Evolutionary conservation across 1,139 yeast species (phyloP).

Genomic region (Sugiyamaella grinbergsii): DNA sequence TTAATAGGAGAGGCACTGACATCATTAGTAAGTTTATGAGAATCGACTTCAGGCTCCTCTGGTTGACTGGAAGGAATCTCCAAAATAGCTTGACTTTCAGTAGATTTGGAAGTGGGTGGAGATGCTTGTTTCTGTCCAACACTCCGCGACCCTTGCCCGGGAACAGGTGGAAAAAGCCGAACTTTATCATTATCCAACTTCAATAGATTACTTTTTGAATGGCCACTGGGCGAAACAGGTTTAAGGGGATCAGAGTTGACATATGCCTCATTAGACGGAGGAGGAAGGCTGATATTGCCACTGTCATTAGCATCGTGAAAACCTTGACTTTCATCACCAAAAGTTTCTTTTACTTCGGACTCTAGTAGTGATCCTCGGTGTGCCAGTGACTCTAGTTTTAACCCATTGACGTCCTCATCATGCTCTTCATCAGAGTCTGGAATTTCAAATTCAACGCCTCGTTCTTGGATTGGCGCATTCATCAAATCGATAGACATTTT

Average conservation of each 20-base stretch:
- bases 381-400: neutral
- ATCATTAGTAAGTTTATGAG: neutral
- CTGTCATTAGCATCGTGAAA: conserved; percentile 28
- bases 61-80: conserved; percentile 9
- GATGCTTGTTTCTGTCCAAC: conserved; percentile 5
- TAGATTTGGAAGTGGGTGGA: neutral
- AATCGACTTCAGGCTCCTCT: neutral
- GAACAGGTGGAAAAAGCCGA: conserved; percentile 16
- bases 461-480: conserved; percentile 1
- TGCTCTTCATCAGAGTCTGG: conserved; percentile 12
- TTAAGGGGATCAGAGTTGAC: conserved; percentile 17
- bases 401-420: neutral
- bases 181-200: conserved; percentile 10
- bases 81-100: neutral
- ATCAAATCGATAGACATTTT: conserved; percentile 13
- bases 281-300: conserved; percentile 26
- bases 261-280: conserved; percentile 13
- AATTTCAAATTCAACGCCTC: neutral
- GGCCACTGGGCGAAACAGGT: conserved; percentile 17
- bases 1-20: neutral
- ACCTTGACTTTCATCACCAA: conserved; percentile 2
- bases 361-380: neutral
- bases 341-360: neutral
- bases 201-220: conserved; percentile 5
- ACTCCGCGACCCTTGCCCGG: conserved; percentile 1